A percentile compares a stretch with the other conserved stretches of the same genome.
These are phyloP conservation scores for Micromonas pusilla DNA, from an alignment of 139 green algal genomes.

Conservation along the genomic window DNA sequence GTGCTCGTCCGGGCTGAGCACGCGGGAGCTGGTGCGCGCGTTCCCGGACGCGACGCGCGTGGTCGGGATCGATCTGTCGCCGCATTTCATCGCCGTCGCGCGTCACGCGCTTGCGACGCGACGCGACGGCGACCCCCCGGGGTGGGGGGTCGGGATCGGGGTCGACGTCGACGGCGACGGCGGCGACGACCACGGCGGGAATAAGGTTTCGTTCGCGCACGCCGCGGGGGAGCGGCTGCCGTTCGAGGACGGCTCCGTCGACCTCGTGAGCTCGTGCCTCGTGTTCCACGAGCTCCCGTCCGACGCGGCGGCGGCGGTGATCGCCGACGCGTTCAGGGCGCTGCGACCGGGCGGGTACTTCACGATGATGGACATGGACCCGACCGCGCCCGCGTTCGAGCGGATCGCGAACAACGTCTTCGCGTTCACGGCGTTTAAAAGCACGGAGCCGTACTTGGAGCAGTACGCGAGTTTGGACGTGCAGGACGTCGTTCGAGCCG, in stretches of 20 bases:
- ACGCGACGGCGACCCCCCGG: no score
- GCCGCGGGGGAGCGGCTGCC: slow-evolving; percentile 33
- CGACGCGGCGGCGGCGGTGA: slow-evolving; percentile 27
- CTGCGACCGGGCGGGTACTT: slow-evolving; percentile 36
- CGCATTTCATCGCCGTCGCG: slow-evolving; percentile 80
- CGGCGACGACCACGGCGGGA: background rate
- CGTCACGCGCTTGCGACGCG: slow-evolving; percentile 51
- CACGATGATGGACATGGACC: slow-evolving; percentile 44
- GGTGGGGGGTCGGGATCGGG: no score
- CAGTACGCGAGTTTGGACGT: slow-evolving; percentile 6
- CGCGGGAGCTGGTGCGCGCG: slow-evolving; percentile 47
- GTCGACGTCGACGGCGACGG: background rate
- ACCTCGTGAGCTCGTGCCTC: slow-evolving; percentile 40
- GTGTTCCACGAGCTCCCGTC: slow-evolving; percentile 40
- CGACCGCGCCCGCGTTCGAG: slow-evolving; percentile 27
- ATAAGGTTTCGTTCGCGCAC: slow-evolving; percentile 31
- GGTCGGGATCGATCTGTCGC: slow-evolving; percentile 57
- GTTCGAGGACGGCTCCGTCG: slow-evolving; percentile 22
- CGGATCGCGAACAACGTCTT: slow-evolving; percentile 38
- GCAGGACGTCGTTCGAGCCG: background rate
- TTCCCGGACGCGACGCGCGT: slow-evolving; percentile 40
- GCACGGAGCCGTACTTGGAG: slow-evolving; percentile 8
- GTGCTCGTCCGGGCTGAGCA: slow-evolving; percentile 71
- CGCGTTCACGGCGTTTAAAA: slow-evolving; percentile 33
- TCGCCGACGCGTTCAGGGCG: slow-evolving; percentile 34